Evolutionary conservation across 805 yeast species (phyloP).

Genomic region (Ogataea salicorniae): DNA sequence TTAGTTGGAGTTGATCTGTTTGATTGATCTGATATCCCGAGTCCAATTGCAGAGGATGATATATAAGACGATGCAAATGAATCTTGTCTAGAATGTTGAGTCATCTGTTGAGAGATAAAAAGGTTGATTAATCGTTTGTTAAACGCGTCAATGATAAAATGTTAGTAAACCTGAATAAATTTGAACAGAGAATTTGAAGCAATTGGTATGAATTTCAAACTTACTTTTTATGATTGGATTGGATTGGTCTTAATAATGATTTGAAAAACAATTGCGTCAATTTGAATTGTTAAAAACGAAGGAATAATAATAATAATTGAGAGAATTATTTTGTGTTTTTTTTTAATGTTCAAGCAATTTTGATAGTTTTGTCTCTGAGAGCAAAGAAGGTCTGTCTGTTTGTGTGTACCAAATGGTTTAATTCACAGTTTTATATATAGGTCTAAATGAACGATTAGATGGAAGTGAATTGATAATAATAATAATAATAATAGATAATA

Average conservation of each 20-base stretch:
- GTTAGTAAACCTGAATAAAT: not conserved
- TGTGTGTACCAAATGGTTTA: too few relatives aligned
- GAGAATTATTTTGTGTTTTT: too few relatives aligned
- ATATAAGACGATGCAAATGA: constrained; percentile 54
- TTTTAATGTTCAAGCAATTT: too few relatives aligned
- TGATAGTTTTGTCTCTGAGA: too few relatives aligned
- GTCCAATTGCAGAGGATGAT: constrained; percentile 37
- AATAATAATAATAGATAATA: too few relatives aligned
- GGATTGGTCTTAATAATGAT: not conserved
- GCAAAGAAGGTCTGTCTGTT: too few relatives aligned
- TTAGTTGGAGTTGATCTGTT: constrained; percentile 18
- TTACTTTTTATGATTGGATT: not conserved
- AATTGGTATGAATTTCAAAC: not conserved
- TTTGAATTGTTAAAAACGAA: too few relatives aligned
- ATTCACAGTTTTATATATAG: too few relatives aligned
- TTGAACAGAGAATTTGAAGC: not conserved
- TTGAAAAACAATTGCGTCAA: not conserved
- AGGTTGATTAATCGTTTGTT: not conserved
- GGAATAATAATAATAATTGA: too few relatives aligned
- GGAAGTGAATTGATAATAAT: too few relatives aligned
- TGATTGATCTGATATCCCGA: constrained; percentile 22
- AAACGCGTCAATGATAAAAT: not conserved
- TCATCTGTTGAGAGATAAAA: constrained; percentile 12
- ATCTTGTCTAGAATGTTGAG: constrained; percentile 52
- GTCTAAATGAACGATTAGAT: too few relatives aligned